These are phyloP conservation scores for Chaetomium sp. DNA, from an alignment of 2,329 filamentous ascomycete species.

Conservation along the genomic window DNA sequence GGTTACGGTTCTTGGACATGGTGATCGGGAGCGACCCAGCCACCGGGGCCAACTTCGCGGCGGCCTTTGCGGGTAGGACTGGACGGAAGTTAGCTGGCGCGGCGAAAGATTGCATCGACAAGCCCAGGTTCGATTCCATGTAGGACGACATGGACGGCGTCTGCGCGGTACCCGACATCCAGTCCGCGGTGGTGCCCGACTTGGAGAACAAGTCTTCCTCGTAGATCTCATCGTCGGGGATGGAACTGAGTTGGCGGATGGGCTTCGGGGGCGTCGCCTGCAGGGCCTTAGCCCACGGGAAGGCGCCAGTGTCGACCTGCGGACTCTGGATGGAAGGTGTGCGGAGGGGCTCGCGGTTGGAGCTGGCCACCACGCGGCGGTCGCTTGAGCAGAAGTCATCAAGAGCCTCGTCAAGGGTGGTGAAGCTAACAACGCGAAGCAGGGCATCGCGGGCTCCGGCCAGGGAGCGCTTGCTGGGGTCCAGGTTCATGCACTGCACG, in stretches of 20 bases:
- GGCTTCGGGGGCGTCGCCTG: constrained; percentile 71
- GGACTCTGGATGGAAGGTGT: constrained; percentile 94
- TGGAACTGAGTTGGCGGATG: constrained; percentile 83
- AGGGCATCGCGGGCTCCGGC: constrained; percentile 76
- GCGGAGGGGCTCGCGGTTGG: constrained; percentile 91
- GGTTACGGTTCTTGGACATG: constrained; percentile 73
- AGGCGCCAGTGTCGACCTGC: constrained; percentile 75
- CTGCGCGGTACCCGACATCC: constrained; percentile 75
- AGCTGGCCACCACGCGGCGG: constrained; percentile 74
- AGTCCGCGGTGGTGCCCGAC: constrained; percentile 72
- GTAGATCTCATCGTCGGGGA: constrained; percentile 78
- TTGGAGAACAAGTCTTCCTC: constrained; percentile 83
- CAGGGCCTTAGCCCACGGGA: constrained; percentile 93
- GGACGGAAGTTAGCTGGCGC: constrained; percentile 48
- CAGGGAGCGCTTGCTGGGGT: constrained; percentile 86
- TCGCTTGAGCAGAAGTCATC: constrained; percentile 93
- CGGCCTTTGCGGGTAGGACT: constrained; percentile 48
- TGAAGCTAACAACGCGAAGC: constrained; percentile 82
- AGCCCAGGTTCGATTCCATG: constrained; percentile 77
- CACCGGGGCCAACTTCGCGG: constrained; percentile 59
- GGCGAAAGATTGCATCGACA: constrained; percentile 76
- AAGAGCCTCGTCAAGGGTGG: constrained; percentile 84
- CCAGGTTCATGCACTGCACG: constrained; percentile 84
- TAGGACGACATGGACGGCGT: constrained; percentile 84
- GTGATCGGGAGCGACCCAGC: constrained; percentile 76